Base-by-base conservation (phyloP, 768 basidiomycete species). In the Boletus coccyginus region DNA sequence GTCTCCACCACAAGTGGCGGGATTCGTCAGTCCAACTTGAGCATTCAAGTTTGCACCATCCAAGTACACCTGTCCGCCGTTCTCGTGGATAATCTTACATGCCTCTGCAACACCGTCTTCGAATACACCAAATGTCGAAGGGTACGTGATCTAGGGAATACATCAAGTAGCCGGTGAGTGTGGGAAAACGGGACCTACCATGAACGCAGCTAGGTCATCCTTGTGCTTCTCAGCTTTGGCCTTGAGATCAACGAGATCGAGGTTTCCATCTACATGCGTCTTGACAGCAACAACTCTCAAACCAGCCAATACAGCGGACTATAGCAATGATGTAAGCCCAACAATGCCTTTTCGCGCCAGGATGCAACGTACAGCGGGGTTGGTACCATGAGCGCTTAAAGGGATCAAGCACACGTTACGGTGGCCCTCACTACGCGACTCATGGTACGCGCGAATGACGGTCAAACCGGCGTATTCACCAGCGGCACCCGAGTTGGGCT, bases 401-500 rank as follows among this genome's bases (percentile, higher is more conserved):
- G 97, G 97, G 63, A 98, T 96, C 50, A 98, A 74, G 69, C 94
- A 98, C 48, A 98, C 82, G 70, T 98, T 83, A 44, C 97, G 85
- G 61, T 95, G 84, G 1, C 78, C 81, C 65, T 98, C 87, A 33
- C 90, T 90, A 21, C 87, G 86, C 51, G 92, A 90, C 68, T 90
- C 88, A 66, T 98, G 94, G 73, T 94, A 99, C 11, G 95, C 95
- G 46, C 88, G 84, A 66, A 99, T 98, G 57, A 98, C 88, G 50
- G 84, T 87, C 21, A 99, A 81, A n/a, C 97, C 97, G 33, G 97
- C 84, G 65, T 95, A 99, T 75, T 99, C 97, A 29, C 97, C 97
- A 57, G 94, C 92, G 17, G 97, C 97, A 43, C 97, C 97, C 14
- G 97, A 98, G 73, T 99, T 99, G 36, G 97, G 97, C 70, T 99